phyloP scores from a whole-genome alignment of 192 early-diverging fungal genomes.

The Helicostylum pulchrum region DNA sequence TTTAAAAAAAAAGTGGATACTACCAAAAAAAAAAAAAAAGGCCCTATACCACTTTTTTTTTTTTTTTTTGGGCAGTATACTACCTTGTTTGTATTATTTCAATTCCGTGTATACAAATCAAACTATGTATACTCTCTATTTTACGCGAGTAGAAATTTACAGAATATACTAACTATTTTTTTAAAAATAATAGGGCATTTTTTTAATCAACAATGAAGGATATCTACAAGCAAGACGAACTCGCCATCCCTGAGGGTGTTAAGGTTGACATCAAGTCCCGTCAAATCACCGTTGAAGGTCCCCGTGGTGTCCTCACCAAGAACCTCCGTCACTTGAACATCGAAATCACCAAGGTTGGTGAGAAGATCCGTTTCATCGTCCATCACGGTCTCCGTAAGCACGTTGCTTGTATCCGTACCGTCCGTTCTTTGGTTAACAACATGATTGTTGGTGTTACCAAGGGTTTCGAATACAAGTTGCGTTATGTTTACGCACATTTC shows the following conservation, averaged over 20 bases:
- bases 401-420: slow-evolving; percentile 96
- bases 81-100: too few relatives aligned
- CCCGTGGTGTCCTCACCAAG: slow-evolving; percentile 86
- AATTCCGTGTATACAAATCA: too few relatives aligned
- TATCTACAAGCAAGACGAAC: slow-evolving; percentile 85
- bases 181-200: slow-evolving; percentile 13
- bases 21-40: not conserved
- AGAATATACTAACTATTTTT: not conserved
- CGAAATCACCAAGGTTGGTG: slow-evolving; percentile 72
- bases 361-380: slow-evolving; percentile 82
- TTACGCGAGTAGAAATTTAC: too few relatives aligned
- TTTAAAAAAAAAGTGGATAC: not conserved
- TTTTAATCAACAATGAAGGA: slow-evolving; percentile 64
- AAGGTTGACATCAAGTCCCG: slow-evolving; percentile 87
- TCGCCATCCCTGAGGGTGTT: slow-evolving; percentile 89
- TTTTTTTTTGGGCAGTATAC: too few relatives aligned
- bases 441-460: slow-evolving; percentile 98
- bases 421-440: slow-evolving; percentile 94
- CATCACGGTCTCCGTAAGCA: slow-evolving; percentile 98
- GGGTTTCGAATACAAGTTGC: slow-evolving; percentile 99
- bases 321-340: slow-evolving; percentile 92
- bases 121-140: too few relatives aligned
- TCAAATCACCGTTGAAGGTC: slow-evolving; percentile 81
- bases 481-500: slow-evolving; percentile 98
- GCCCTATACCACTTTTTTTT: not conserved